phyloP scores from a whole-genome alignment of 176 grass and related monocot genomes.

The Zea luxurians region DNA sequence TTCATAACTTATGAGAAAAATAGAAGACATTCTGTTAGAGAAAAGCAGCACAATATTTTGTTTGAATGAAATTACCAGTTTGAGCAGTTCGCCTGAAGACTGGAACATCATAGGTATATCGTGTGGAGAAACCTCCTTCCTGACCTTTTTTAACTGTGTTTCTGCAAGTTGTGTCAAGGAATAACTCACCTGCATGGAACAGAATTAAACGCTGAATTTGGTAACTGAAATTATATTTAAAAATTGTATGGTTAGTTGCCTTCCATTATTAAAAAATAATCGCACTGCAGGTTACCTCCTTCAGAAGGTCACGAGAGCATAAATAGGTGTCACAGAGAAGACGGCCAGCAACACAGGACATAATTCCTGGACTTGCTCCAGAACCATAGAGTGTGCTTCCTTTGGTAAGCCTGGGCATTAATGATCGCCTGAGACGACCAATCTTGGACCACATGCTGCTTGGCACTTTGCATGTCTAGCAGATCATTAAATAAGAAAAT shows the following conservation, averaged over 20 bases:
- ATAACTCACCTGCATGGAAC: constrained; percentile 76
- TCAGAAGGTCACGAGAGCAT: constrained; percentile 89
- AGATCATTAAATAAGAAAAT: constrained; percentile 28
- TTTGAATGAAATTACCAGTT: constrained; percentile 60
- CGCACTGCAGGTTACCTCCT: constrained; percentile 53
- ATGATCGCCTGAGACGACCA: constrained; percentile 80
- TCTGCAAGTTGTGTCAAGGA: constrained; percentile 97
- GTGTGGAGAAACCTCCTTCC: constrained; percentile 80
- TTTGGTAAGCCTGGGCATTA: constrained; percentile 92
- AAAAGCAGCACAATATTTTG: not conserved
- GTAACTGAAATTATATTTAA: not conserved
- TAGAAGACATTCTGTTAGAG: not conserved
- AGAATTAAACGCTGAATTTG: constrained; percentile 14
- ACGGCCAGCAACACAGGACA: constrained; percentile 95
- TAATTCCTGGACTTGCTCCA: constrained; percentile 93
- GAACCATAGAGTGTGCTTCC: constrained; percentile 87
- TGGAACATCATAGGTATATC: constrained; percentile 92
- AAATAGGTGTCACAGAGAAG: constrained; percentile 97
- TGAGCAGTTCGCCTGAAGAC: constrained; percentile 65
- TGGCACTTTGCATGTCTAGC: constrained; percentile 75
- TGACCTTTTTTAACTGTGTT: constrained; percentile 79
- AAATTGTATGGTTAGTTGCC: not conserved
- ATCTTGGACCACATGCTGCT: constrained; percentile 97
- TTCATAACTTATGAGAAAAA: constrained; percentile 33
- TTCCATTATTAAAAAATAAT: not conserved